Percentiles rank a stretch among this genome's conserved stretches.
Evolutionary conservation across 176 grass and related monocot species (phyloP).

Genomic region (Ananas comosus): DNA sequence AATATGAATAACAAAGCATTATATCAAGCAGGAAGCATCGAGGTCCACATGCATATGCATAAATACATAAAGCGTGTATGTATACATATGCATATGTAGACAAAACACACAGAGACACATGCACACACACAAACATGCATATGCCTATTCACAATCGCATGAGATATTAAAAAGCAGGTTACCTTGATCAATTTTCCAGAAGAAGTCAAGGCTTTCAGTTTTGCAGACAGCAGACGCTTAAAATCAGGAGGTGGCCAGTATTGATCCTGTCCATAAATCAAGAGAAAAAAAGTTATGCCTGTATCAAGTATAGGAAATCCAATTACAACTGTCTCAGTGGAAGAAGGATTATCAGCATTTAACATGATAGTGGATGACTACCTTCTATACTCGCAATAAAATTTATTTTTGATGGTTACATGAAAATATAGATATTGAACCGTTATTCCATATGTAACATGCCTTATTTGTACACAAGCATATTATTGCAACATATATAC

Average conservation of each 20-base stretch:
- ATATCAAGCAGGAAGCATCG: no score
- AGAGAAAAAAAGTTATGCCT: conserved; percentile 16
- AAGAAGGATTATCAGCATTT: neutral
- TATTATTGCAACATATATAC: neutral
- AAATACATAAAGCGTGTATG: neutral
- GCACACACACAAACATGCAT: neutral
- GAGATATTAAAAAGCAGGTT: conserved; percentile 1
- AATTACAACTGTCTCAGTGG: neutral
- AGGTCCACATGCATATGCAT: neutral
- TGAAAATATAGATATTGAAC: neutral
- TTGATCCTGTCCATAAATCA: conserved; percentile 10
- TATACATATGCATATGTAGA: neutral
- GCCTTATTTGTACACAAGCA: neutral
- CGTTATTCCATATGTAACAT: neutral
- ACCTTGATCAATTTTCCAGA: conserved; percentile 82
- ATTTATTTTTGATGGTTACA: neutral
- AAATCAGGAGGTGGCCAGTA: conserved; percentile 66
- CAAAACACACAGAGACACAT: neutral
- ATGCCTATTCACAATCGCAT: neutral
- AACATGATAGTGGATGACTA: neutral
- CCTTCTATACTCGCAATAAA: neutral
- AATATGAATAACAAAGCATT: no score
- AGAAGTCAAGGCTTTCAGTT: conserved; percentile 52
- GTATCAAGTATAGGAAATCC: neutral
- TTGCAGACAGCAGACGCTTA: conserved; percentile 57